Evolutionary conservation across 495 filamentous ascomycete genomes (phyloP), one percentile per base, ranked within the genome.

Genomic region (Trichoderma erinaceum): DNA sequence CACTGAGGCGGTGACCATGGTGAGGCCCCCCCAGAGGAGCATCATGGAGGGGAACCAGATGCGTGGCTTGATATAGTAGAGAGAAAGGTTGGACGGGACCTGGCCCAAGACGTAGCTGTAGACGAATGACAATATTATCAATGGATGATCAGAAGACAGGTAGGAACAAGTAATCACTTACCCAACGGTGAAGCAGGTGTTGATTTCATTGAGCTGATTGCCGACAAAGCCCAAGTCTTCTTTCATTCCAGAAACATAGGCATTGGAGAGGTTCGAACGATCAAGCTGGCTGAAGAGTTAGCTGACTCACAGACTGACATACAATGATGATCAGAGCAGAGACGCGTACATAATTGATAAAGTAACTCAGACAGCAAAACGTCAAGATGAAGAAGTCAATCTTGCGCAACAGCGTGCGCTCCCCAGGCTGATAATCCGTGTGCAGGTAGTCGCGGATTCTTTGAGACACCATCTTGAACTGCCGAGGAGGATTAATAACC

Each of bases 171-270:
- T 18, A 16, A 32, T 6, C 3, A 48, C 71, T 48, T 58, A 71
- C 69, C 79, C 78, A 48, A 80, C 68, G 12, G 77, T 80, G 68
- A 80, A 79, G 32, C 77, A 78, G 16, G 85, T 86, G 69, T 86
- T 87, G 75, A 88, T 85, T 63, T 79, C 71, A 69, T 86, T 88
- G 27, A 85, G 78, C 71, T 89, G 83, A 73, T 86, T 79, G 8
- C 85, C 87, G 0, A 75, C 69, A 68, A 89, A 85, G 68, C 74
- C 69, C 15, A 89, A 78, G 69, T 88, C 85, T 67, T 87, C 84
- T 68, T 86, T 86, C 86, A 90, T 88, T 1, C 87, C 87, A 0
- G 83, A 84, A 35, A 89, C 85, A 75, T 89, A 89, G 68, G 87
- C 87, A 79, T 87, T 87, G 69, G 78, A 78, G 15, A 90, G 69